phyloP scores from a whole-genome alignment of 768 basidiomycete species.

The Tricholoma matsutake region DNA sequence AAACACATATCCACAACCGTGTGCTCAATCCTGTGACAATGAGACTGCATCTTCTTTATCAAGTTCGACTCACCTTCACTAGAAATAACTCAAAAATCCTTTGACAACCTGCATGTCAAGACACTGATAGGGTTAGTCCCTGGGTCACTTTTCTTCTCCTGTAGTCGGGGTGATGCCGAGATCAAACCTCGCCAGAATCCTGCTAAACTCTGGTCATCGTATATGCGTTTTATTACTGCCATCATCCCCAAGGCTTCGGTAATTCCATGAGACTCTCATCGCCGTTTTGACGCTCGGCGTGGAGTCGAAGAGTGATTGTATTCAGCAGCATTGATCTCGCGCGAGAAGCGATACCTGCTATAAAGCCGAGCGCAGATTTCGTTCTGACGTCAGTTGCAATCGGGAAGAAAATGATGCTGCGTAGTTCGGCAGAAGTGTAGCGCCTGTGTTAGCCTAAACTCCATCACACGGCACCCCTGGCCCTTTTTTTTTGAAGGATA shows the following conservation, averaged over 20 bases:
- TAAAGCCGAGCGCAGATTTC: conserved; percentile 26
- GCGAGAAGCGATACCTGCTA: conserved; percentile 55
- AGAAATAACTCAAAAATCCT: too few species aligned
- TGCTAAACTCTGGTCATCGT: conserved; percentile 23
- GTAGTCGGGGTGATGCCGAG: too few species aligned
- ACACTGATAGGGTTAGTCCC: too few species aligned
- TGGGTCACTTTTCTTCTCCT: too few species aligned
- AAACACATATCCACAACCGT: too few species aligned
- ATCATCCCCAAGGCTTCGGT: conserved; percentile 28
- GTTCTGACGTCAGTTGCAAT: conserved; percentile 26
- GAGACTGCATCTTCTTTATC: too few species aligned
- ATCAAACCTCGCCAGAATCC: conserved; percentile 67
- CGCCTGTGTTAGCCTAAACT: conserved; percentile 50
- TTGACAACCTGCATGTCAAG: too few species aligned
- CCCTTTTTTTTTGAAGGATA: conserved; percentile 25
- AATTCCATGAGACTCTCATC: conserved; percentile 21
- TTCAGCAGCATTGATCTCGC: conserved; percentile 54
- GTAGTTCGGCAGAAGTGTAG: conserved; percentile 53
- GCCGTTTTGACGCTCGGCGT: conserved; percentile 16
- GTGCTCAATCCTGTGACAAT: too few species aligned
- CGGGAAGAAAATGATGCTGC: conserved; percentile 3
- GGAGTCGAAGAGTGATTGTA: conserved; percentile 50
- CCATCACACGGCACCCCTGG: conserved; percentile 45
- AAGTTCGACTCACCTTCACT: too few species aligned
- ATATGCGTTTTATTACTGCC: conserved; percentile 39